Base-by-base conservation (phyloP, 2,329 filamentous ascomycete genomes). In the Aplosporella prunicola region DNA sequence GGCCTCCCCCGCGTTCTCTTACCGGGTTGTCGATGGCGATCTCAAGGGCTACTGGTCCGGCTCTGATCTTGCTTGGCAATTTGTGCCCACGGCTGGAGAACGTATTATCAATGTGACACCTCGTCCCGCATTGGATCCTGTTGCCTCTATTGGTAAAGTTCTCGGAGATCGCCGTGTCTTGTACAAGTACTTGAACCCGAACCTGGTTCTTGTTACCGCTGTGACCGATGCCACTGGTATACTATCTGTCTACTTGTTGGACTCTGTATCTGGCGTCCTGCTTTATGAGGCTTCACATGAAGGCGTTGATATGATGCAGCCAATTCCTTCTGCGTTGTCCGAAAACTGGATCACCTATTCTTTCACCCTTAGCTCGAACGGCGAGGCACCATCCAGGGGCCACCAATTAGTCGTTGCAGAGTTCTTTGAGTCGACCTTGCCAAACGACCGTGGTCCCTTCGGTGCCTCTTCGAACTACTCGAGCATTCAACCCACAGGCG, bases 271-370 rank as follows among this genome's bases (percentile, higher is more conserved):
- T 9, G 91, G 91, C 17, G 74, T 82, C 43, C 62, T 94, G 14
- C 69, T 98, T 2, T 71, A 85, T 46, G 77, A 83, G 1, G 71
- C 76, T 30, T 74, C 69, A 0, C 80, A 94, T 53, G 61, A 71
- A 5, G 81, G 80, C 4, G 78, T 94, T 22, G 88, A 96, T 53
- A 68, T 74, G 1, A 67, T 63, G 32, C 80, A 87, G 53, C 72
- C 80, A 0, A 81, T 94, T 43, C 69, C 82, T 15, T 86, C 87
- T 27, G 74, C 78, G 17, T 69, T 95, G 35, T 82, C 87, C 0
- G 91, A 98, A 67, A 96, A 98, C 62, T 96, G 89, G 87, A 88
- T 93, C 53, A 73, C 80, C 5, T 96, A 93, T 65, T 82, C 85
- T 6, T 83, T 88, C 58, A 66, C 70, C 1, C 50, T 61, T 6